Conservation (phyloP, 306 rosid species). For the Prunus mira region DNA sequence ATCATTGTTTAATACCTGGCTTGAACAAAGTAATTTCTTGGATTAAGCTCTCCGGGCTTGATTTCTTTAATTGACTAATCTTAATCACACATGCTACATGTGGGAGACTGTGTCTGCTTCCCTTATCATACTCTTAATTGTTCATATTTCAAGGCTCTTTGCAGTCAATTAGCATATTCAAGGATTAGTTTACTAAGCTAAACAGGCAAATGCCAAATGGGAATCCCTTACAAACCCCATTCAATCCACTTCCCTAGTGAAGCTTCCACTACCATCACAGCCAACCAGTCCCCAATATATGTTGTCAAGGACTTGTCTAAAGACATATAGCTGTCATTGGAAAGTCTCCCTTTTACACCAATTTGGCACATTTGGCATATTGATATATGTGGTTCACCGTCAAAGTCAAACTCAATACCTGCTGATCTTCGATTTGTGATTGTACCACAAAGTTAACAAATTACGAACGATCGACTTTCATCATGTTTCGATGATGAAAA, state of each 20-base stretch:
- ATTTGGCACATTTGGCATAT: slow-evolving; percentile 21
- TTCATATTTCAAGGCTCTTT: slow-evolving; percentile 41
- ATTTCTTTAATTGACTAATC: slow-evolving; percentile 40
- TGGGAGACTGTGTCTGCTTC: slow-evolving; percentile 52
- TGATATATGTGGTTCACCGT: too few relatives aligned
- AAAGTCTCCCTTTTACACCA: slow-evolving; percentile 14
- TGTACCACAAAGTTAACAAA: too few relatives aligned
- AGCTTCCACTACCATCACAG: slow-evolving; percentile 41
- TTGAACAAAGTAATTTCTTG: slow-evolving; percentile 36
- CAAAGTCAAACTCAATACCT: too few relatives aligned
- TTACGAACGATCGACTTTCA: too few relatives aligned
- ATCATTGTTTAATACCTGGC: slow-evolving; percentile 13
- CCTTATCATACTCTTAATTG: slow-evolving; percentile 29
- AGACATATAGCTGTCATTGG: slow-evolving; percentile 28
- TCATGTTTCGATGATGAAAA: too few relatives aligned
- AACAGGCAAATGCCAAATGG: slow-evolving; percentile 18
- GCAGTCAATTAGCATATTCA: slow-evolving; percentile 17
- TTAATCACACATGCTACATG: slow-evolving; percentile 57
- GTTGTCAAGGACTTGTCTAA: slow-evolving; percentile 31
- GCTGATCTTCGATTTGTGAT: too few relatives aligned
- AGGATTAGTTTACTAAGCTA: slow-evolving; percentile 18
- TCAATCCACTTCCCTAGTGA: slow-evolving; percentile 34
- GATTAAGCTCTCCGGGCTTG: slow-evolving; percentile 26
- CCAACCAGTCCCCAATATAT: slow-evolving; percentile 23
- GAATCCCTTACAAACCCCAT: slow-evolving; percentile 19